Conservation (phyloP, 2,329 filamentous ascomycete genomes). For the Ascocoryne sarcoides region DNA sequence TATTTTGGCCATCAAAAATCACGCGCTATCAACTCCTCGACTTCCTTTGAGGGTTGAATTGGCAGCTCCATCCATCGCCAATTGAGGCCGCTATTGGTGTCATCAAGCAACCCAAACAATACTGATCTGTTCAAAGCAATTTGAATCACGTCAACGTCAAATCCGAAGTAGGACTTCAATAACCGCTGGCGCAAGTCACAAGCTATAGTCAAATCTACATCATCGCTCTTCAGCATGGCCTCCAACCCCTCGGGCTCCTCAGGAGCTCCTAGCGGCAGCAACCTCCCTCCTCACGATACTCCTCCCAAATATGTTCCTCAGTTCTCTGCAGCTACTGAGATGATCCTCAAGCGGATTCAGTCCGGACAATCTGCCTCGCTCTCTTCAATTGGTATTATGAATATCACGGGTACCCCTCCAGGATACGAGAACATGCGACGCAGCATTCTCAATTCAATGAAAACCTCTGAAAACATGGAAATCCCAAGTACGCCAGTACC, state of each 20-base stretch:
- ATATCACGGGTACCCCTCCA: constrained; percentile 22
- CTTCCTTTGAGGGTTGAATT: background rate
- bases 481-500: constrained; percentile 21
- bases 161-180: background rate
- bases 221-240: constrained; percentile 16
- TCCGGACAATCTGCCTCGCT: constrained; percentile 20
- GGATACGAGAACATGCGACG: constrained; percentile 30
- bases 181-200: constrained; percentile 21
- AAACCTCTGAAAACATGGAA: constrained; percentile 29
- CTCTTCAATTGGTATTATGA: constrained; percentile 23
- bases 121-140: background rate
- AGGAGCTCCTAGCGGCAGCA: constrained; percentile 12
- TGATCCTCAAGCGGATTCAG: constrained; percentile 30
- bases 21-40: background rate
- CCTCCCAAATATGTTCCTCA: constrained; percentile 28
- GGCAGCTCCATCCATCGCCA: no score
- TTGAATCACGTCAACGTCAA: background rate
- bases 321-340: constrained; percentile 30
- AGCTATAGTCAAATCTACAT: constrained; percentile 2
- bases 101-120: background rate
- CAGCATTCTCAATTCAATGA: constrained; percentile 29
- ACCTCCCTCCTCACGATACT: constrained; percentile 16
- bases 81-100: constrained; percentile 15
- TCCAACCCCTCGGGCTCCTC: constrained; percentile 18
- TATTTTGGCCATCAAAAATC: background rate